Conservation (phyloP, 257 asterid genomes). For the Scutellaria baicalensis region DNA sequence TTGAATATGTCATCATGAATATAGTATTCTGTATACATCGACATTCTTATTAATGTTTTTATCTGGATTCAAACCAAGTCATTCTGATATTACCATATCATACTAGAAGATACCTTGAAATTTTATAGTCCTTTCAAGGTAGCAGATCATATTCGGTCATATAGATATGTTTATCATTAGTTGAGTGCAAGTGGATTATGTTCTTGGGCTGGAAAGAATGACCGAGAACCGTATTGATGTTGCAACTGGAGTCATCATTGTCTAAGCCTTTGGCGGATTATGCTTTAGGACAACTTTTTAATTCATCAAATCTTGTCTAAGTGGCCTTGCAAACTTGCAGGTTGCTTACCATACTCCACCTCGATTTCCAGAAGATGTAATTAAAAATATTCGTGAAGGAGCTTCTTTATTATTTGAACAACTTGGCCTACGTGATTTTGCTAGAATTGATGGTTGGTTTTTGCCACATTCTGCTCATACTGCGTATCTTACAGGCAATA, state of each 20-base stretch:
- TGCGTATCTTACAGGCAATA: slow-evolving; percentile 42
- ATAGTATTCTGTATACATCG: background rate
- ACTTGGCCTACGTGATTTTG: slow-evolving; percentile 86
- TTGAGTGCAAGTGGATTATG: background rate
- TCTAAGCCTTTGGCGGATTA: background rate
- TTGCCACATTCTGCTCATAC: slow-evolving; percentile 53
- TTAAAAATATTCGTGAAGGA: slow-evolving; percentile 66
- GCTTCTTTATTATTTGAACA: slow-evolving; percentile 65
- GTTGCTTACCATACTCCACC: slow-evolving; percentile 92
- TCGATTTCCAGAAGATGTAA: slow-evolving; percentile 65
- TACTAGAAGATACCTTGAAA: background rate
- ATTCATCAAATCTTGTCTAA: slow-evolving; percentile 3
- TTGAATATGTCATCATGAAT: background rate
- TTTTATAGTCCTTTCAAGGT: background rate
- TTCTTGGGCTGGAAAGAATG: background rate
- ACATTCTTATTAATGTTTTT: background rate
- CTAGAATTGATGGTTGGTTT: slow-evolving; percentile 92
- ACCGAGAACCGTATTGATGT: background rate
- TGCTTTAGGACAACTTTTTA: background rate
- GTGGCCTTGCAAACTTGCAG: slow-evolving; percentile 27
- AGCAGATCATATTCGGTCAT: background rate
- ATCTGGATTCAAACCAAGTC: background rate
- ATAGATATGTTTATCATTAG: background rate
- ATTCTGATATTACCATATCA: background rate
- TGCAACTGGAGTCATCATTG: background rate